phyloP scores from a whole-genome alignment of 108 stramenopile species.

The Stephanodiscus minutulus region DNA sequence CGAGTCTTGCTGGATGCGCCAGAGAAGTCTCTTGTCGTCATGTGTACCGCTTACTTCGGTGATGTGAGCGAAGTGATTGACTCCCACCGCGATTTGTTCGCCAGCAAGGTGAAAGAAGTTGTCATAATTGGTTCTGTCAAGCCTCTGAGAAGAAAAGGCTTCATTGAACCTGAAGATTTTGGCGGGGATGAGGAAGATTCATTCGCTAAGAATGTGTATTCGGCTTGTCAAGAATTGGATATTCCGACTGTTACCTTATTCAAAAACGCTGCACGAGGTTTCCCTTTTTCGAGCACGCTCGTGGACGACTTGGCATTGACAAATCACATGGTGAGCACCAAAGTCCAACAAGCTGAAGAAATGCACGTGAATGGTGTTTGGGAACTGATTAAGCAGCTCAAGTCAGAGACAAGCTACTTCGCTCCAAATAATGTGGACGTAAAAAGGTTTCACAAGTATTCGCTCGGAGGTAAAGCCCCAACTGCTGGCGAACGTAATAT shows the following conservation, averaged over 20 bases:
- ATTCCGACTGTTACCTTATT: constrained; percentile 35
- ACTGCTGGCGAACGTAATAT: constrained; percentile 16
- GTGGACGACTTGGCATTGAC: constrained; percentile 28
- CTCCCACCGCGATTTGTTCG: constrained; percentile 24
- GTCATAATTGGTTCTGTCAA: constrained; percentile 41
- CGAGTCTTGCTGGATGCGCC: constrained; percentile 25
- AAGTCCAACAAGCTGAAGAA: constrained; percentile 26
- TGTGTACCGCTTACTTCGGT: constrained; percentile 31
- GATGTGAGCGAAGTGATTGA: constrained; percentile 39
- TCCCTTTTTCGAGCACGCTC: constrained; percentile 32
- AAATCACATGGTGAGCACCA: constrained; percentile 38
- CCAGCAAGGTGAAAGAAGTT: constrained; percentile 42
- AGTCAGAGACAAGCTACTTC: constrained; percentile 13
- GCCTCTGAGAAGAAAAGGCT: constrained; percentile 19
- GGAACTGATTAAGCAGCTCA: constrained; percentile 24
- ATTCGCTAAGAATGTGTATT: constrained; percentile 25
- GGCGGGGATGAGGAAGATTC: constrained; percentile 9
- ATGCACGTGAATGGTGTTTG: constrained; percentile 25
- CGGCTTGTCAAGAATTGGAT: constrained; percentile 34
- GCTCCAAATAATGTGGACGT: constrained; percentile 15
- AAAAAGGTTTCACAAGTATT: constrained; percentile 34
- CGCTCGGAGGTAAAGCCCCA: constrained; percentile 24
- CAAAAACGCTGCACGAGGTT: constrained; percentile 24
- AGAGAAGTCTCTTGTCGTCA: constrained; percentile 34
- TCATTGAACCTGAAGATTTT: constrained; percentile 32